Base-by-base conservation (phyloP, 164 flowering plant species). In the Cinnamomum micranthum region DNA sequence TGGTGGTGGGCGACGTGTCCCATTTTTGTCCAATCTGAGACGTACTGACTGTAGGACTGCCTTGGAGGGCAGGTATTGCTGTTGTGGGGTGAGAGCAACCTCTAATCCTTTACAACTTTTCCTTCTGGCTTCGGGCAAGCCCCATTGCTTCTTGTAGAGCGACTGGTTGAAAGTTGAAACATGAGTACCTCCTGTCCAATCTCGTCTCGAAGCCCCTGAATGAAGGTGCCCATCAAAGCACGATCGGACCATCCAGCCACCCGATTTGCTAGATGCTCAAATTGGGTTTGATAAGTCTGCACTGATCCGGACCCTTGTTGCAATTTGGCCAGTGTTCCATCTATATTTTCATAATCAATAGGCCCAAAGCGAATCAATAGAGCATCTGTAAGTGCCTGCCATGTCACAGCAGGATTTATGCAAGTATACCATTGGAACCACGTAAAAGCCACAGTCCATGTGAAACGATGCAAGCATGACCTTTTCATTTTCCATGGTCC, bases 311-410 rank as follows among this genome's bases (percentile, higher is more conserved):
- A 10, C 6, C 52, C 55, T 69, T 41, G 2, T 11, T 24, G 17
- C 52, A 69, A 69, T 47, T 69, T 69, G 5, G 25, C 55, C 25
- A 69, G 35, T 52, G 20, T n/a, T 14, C 70, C 71, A 19, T 69
- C 17, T 9, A 69, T 10, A n/a, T 69, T 69, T 4, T 69, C 71
- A 69, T 20, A 69, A 41, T 47, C 55, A 41, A 27, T 69, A 20
- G 55, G 71, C 25, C 71, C 24, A 41, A 69, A 69, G 20, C 17
- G 55, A 20, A 69, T 14, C 55, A 69, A 69, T 24, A 35, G n/a
- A 14, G 52, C 55, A 12, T 35, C 17, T 9, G 25, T 69, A 15
- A 67, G 14, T 7, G 3, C 50, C 6, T 25, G 35, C 71, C 71
- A 69, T 2, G 23, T 15, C 3, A 19, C 7, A 47, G 17, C 25